Evolutionary conservation across 208 protist species (phyloP).

Genomic region (Zelonia costaricensis): DNA sequence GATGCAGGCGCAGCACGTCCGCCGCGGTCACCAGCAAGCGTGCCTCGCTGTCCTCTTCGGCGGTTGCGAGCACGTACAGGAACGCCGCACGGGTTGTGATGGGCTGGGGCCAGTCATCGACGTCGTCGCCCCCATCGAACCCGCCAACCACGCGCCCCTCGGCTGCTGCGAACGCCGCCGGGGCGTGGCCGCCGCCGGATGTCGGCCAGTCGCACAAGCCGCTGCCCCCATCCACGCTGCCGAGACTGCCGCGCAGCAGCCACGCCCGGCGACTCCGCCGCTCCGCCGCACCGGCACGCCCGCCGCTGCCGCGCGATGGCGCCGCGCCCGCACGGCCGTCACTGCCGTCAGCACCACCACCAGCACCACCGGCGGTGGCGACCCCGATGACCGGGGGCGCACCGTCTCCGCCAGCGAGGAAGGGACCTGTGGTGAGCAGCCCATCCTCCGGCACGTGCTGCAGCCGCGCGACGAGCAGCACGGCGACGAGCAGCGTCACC

Average conservation of each 20-base stretch:
- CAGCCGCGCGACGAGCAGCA: conserved; percentile 33
- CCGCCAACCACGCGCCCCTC: not conserved
- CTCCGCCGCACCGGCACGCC: too few species aligned
- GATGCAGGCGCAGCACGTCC: conserved; percentile 24
- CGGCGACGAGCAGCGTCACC: conserved; percentile 32
- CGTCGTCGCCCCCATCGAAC: not conserved
- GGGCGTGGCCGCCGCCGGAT: too few species aligned
- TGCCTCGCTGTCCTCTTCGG: conserved; percentile 10
- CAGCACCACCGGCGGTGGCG: too few species aligned
- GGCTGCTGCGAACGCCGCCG: too few species aligned
- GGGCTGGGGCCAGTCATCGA: not conserved
- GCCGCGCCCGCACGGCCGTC: not conserved
- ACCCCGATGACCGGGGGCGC: too few species aligned
- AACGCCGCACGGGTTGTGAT: conserved; percentile 1
- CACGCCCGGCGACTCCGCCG: not conserved
- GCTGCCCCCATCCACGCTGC: too few species aligned
- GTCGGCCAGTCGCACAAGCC: too few species aligned
- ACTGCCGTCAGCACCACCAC: not conserved
- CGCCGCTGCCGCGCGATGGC: not conserved
- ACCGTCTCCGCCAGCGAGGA: too few species aligned
- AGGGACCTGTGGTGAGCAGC: conserved; percentile 8
- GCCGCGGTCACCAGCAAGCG: conserved; percentile 22
- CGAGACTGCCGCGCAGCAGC: not conserved
- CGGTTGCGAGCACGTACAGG: conserved; percentile 2
- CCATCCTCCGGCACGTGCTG: conserved; percentile 34